Conservation (phyloP, 306 rosid species). For the Trichosanthes truncata region DNA sequence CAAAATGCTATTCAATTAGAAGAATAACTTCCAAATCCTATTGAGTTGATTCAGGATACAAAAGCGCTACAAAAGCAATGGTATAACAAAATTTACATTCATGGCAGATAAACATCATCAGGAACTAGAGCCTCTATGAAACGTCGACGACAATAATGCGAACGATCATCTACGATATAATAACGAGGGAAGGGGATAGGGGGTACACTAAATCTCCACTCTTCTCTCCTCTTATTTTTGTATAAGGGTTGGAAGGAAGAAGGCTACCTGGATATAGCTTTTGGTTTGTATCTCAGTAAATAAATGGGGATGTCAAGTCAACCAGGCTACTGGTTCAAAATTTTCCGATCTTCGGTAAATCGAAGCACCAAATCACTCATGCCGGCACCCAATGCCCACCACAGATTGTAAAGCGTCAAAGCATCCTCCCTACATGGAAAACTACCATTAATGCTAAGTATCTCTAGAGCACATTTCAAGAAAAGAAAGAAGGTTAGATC, state of each 20-base stretch:
- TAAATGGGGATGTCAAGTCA: slow-evolving; percentile 6
- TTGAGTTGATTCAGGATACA: background rate
- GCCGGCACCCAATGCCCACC: background rate
- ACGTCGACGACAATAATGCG: background rate
- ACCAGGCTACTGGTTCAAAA: background rate
- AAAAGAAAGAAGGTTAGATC: background rate
- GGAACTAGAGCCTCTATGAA: background rate
- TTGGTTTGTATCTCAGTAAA: background rate
- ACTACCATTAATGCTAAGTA: background rate
- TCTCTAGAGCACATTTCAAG: background rate
- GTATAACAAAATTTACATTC: slow-evolving; percentile 11
- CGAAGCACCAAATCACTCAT: background rate
- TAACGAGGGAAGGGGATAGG: background rate
- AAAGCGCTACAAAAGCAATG: background rate
- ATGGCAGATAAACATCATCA: slow-evolving; percentile 2
- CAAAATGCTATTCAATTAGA: background rate
- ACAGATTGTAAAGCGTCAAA: background rate
- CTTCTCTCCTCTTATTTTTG: slow-evolving; percentile 4
- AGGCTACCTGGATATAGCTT: background rate
- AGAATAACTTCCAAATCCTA: background rate
- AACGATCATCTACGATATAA: background rate
- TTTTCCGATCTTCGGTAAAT: background rate
- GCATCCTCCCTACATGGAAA: background rate
- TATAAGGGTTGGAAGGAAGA: slow-evolving; percentile 5
- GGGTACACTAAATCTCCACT: background rate